Base-by-base conservation (phyloP, 1,284 basidiomycete genomes). In the Inonotus hispidus region DNA sequence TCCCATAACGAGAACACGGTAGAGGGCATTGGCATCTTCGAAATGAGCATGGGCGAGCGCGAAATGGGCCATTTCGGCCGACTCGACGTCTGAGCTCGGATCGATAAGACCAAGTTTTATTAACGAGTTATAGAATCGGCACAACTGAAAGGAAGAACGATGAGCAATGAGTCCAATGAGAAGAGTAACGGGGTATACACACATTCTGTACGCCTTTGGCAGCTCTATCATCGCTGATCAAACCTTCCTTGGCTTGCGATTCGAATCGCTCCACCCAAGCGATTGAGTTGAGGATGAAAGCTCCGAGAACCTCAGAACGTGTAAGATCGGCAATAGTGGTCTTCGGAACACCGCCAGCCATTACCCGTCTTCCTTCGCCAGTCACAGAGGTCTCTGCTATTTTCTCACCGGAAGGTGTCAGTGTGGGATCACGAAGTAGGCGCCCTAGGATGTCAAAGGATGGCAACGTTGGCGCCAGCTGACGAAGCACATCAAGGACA, bases 61-160 rank as follows among this genome's bases (percentile, higher is more conserved):
- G 67, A 91, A 91, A 69, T 88, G 84, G 13, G 78, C 77, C 79
- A 91, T 89, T 72, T 90, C 89, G 1, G 85, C 79, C 0, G 83
- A 80, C 68, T 89, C 86, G 5, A 80, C 80, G 66, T 90, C 87
- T 14, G 76, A 78, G 10, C 74, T 70, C 0, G 81, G 75, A 66
- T 88, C 83, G 54, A 88, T 78, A 66, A 89, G 79, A 47, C 73
- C 73, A 14, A 82, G 74, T 68, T 86, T 85, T 73, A 88, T 80
- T 56, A 91, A 77, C 0, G 86, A 83, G 64, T 75, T 74, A 69
- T 85, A 89, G 72, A 91, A 91, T n/a, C 88, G 82, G 71, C 86
- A 90, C 38, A 90, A 77, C 88, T 90, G 65, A 19, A 49, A 29
- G 29, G n/a, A 10, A 29, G n/a, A 49, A 6, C 11, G n/a, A 21